These are phyloP conservation scores for Saxispiralis lemnorum DNA, from an alignment of 495 filamentous ascomycete species.

Conservation along the genomic window DNA sequence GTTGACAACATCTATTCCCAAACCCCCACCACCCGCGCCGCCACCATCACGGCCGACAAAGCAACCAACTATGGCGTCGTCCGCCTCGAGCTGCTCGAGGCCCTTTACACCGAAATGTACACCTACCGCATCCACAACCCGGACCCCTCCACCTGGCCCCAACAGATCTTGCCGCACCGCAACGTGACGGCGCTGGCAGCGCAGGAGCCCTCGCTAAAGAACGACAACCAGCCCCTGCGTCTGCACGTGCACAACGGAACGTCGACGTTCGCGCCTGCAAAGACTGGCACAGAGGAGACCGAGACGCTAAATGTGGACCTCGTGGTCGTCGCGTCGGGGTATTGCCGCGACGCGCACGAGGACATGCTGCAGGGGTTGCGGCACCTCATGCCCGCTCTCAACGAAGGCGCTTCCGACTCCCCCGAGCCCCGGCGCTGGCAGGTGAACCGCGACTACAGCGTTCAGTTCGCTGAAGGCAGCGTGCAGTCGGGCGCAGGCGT, in stretches of 20 bases:
- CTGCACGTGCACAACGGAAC: conserved; percentile 17
- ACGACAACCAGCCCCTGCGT: conserved; percentile 16
- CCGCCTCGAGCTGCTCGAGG: conserved; percentile 67
- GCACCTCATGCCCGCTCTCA: conserved; percentile 39
- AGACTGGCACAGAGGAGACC: conserved; percentile 10
- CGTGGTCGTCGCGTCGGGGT: conserved; percentile 76
- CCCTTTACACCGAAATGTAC: conserved; percentile 71
- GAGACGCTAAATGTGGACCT: conserved; percentile 57
- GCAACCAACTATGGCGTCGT: conserved; percentile 92
- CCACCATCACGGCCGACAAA: conserved; percentile 45
- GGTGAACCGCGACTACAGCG: conserved; percentile 52
- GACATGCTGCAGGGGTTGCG: conserved; percentile 50
- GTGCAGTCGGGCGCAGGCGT: conserved; percentile 51
- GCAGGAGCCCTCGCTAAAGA: background rate
- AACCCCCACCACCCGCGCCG: conserved; percentile 39
- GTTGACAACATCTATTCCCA: conserved; percentile 57
- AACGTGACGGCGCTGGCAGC: conserved; percentile 40
- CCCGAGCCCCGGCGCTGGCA: conserved; percentile 15
- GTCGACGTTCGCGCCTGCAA: too few species aligned
- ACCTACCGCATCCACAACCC: conserved; percentile 55
- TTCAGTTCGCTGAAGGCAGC: conserved; percentile 45
- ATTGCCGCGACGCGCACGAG: conserved; percentile 60
- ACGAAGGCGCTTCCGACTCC: conserved; percentile 14
- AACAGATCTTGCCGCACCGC: conserved; percentile 53
- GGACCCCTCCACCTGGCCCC: conserved; percentile 58